A percentile compares a stretch with the other conserved stretches of the same genome.
Evolutionary conservation across 2,329 filamentous ascomycete genomes (phyloP).

Genomic region (Cercospora brassicicola): DNA sequence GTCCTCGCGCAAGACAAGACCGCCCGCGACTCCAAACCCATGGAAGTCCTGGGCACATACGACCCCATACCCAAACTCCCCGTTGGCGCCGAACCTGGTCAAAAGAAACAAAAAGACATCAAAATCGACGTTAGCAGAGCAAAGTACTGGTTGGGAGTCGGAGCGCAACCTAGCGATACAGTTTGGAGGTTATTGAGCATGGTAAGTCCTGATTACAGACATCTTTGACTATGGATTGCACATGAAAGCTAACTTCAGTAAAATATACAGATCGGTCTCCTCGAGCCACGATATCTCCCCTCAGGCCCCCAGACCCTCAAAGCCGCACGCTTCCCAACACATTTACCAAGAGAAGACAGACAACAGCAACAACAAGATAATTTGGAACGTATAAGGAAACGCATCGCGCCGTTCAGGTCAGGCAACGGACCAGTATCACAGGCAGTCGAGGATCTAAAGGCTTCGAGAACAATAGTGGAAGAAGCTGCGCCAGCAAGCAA

Average conservation of each 20-base stretch:
- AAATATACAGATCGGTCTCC: conserved; percentile 44
- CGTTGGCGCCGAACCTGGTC: conserved; percentile 52
- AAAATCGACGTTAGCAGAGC: conserved; percentile 77
- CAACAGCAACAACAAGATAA: conserved; percentile 4
- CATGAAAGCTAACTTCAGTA: neutral
- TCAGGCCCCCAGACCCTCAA: conserved; percentile 37
- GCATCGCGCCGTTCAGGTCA: conserved; percentile 18
- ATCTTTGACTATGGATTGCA: neutral
- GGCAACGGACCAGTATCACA: conserved; percentile 5
- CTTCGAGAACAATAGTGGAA: conserved; percentile 1
- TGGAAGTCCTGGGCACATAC: conserved; percentile 81
- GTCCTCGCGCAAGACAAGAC: conserved; percentile 86
- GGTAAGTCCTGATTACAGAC: conserved; percentile 51
- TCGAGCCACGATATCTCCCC: conserved; percentile 44
- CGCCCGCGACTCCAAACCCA: conserved; percentile 79
- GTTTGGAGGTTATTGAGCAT: conserved; percentile 83
- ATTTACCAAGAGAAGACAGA: conserved; percentile 23
- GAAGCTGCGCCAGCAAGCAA: conserved; percentile 26
- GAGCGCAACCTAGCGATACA: conserved; percentile 88
- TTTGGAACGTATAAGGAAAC: conserved; percentile 6
- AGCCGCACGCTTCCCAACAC: conserved; percentile 36
- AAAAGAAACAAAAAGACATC: conserved; percentile 84
- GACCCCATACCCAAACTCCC: conserved; percentile 61
- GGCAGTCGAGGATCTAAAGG: neutral
- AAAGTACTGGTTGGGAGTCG: conserved; percentile 95